A percentile compares a stretch with the other conserved stretches of the same genome.
Evolutionary conservation across 768 basidiomycete genomes (phyloP).

Genomic region (Chalciporus pseudorubinellus): DNA sequence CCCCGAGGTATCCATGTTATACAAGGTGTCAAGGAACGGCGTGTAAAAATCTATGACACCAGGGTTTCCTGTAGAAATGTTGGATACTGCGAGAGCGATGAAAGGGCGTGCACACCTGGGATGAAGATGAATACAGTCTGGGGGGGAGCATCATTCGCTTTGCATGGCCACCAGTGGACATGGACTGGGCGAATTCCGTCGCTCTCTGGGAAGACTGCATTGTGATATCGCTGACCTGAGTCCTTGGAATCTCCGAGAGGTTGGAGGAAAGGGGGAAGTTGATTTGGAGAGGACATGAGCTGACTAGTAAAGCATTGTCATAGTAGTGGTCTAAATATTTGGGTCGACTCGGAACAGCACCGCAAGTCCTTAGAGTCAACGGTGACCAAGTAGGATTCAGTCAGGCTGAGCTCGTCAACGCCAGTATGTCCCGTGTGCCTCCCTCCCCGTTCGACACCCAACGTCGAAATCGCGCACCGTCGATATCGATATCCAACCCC

Average conservation of each 20-base stretch:
- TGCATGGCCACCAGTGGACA: too few species aligned
- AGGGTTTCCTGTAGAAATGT: conserved; percentile 40
- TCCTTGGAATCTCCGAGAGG: background rate
- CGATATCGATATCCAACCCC: conserved; percentile 42
- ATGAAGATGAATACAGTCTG: too few species aligned
- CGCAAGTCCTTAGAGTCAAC: conserved; percentile 6
- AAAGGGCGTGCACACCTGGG: conserved; percentile 31
- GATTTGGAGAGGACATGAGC: background rate
- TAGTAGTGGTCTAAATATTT: too few species aligned
- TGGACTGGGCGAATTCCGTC: conserved; percentile 35
- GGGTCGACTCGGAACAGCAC: too few species aligned
- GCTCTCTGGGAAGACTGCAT: conserved; percentile 7
- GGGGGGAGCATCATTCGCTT: too few species aligned
- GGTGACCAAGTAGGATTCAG: conserved; percentile 3
- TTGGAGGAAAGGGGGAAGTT: conserved; percentile 11
- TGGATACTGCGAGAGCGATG: background rate
- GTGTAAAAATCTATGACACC: conserved; percentile 68
- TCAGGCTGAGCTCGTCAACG: background rate
- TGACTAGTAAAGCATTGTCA: too few species aligned
- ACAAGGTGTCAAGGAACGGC: conserved; percentile 57
- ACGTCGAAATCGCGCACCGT: conserved; percentile 48
- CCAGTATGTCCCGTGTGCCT: conserved; percentile 57
- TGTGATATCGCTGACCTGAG: too few species aligned
- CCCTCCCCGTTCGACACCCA: conserved; percentile 45
- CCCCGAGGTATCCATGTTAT: conserved; percentile 32